Base-by-base conservation (phyloP, 2,329 filamentous ascomycete species). In the Juglanconis sp. region DNA sequence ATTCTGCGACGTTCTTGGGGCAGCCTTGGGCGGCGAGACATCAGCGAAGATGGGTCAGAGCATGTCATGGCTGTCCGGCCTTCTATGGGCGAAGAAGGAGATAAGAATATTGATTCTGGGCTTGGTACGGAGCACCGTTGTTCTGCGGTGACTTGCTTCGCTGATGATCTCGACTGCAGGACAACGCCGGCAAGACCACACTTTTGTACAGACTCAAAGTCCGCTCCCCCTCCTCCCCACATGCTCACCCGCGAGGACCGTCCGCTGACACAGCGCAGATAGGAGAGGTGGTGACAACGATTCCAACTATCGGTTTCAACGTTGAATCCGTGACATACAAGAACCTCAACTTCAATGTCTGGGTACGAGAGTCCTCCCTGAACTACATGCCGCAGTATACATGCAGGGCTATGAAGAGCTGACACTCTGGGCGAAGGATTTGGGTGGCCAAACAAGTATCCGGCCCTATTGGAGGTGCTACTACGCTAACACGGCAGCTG, bases 391-490 rank as follows among this genome's bases (percentile, higher is more conserved):
- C 24, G 7, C 17, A 31, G 15, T 30, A 5, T 48, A 10, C n/a
- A 40, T 31, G 46, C 17, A 42, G 48, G 51, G 40, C 24, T 13
- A 66, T 67, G 54, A 65, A 55, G 59, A 42, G 61, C 59, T 42
- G 53, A 47, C 59, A 35, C 55, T 40, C 52, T 56, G 49, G 60
- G 57, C 57, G 54, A 67, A 91, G 88, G 94, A 98, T 79, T 83
- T 98, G 52, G 94, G 95, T 71, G 95, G 95, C 44, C 95, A 99
- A 81, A 99, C 95, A n/a, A 96, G 90, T 67, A 99, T 99, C 74
- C 87, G 95, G 67, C 95, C 95, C 2, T 99, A 99, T 81, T 99
- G 95, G 95, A 87, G 95, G 74, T 99, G 95, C 80, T 99, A 99
- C 83, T 99, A 98, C 73, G 92, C 93, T 73, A 98, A 99, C 80